Base-by-base conservation (phyloP, 768 basidiomycete genomes). In the Termitomyces sp. region DNA sequence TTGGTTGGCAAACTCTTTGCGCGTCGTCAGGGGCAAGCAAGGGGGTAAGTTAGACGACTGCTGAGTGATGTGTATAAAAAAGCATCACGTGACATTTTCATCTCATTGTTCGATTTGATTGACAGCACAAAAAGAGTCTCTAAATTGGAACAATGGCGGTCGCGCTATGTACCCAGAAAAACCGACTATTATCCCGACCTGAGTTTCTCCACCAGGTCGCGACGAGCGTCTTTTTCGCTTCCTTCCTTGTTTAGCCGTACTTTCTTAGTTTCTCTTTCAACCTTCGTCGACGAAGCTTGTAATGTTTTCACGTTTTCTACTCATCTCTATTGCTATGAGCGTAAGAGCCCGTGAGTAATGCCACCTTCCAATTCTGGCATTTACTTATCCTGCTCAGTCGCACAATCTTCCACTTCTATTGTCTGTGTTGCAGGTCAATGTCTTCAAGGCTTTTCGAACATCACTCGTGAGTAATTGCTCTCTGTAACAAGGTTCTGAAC, bases 401-500 rank as follows among this genome's bases (percentile, higher is more conserved):
- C 45, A 13, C 45, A 36, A 55, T 55, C 81, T 66, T 72, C 77
- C 61, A 74, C 87, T 40, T 76, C 79, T 68, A 85, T 92, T 59
- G 79, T 94, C 63, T 93, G 91, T 80, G 78, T 91, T 90, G 89
- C 91, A 71, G 91, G 91, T 67, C 91, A 94, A 89, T 93, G 92
- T 79, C 75, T 93, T 59, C 82, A 92, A 73, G 92, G 92, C 60
- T 83, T 76, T 74, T 85, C 89, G 36, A 92, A 93, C 69, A 83
- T 81, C 24, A 88, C 90, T 68, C 76, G 90, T 87, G 60, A 38
- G 77, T 74, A 3, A n/a, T 7, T 4, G 18, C 45, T 49, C 4
- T 55, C 48, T 48, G 4, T 55, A 5, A 28, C 11, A 50, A 60
- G 15, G 45, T 45, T 32, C n/a, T 48, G 2, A 55, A 39, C 13